Conservation (phyloP, 2,329 filamentous ascomycete genomes). For the Fusarium sp. region DNA sequence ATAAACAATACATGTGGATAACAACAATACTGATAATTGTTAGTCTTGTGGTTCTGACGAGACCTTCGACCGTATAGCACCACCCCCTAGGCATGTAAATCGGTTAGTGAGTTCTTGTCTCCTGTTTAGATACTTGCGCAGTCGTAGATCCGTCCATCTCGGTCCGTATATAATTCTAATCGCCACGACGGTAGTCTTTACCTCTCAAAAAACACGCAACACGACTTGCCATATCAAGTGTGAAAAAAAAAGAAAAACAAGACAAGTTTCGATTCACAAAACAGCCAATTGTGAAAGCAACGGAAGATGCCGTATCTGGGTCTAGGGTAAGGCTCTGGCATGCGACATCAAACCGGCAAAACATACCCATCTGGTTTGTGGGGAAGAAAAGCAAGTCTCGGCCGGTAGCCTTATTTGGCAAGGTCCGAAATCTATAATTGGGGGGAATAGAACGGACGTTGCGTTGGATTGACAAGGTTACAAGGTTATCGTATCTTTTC, state of each 20-base stretch:
- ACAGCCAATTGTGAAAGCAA: background rate
- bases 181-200: conserved; percentile 7
- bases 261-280: background rate
- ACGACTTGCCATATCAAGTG: conserved; percentile 10
- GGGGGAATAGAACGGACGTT: conserved; percentile 8
- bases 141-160: background rate
- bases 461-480: background rate
- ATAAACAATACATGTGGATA: background rate
- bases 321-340: conserved; percentile 15
- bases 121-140: background rate
- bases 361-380: conserved; percentile 13
- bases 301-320: conserved; percentile 1
- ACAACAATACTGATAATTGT: background rate
- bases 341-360: conserved; percentile 5
- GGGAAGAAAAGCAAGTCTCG: conserved; percentile 12
- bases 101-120: background rate
- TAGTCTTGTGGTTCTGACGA: background rate
- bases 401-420: conserved; percentile 10
- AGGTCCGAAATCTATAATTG: background rate
- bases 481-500: background rate
- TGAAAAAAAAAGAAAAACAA: background rate
- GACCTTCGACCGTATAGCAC: background rate
- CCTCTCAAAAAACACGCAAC: background rate
- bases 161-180: too few species aligned
- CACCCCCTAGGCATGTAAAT: conserved; percentile 5